Evolutionary conservation across 2,329 filamentous ascomycete genomes (phyloP).

Genomic region (Fonsecaea monophora): DNA sequence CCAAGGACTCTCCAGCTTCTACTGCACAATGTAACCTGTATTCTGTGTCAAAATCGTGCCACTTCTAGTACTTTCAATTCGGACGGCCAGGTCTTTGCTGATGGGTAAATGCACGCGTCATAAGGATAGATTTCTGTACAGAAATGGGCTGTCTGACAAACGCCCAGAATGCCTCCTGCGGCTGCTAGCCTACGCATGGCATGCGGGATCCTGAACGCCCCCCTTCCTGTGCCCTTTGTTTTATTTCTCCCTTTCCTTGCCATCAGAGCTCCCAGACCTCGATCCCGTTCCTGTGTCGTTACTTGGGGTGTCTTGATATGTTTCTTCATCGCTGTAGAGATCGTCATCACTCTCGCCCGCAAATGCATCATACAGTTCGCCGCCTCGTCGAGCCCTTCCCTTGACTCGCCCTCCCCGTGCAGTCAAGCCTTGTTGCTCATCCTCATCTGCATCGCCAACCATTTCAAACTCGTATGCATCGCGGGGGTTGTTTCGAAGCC

Average conservation of each 20-base stretch:
- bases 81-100: not conserved
- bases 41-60: not conserved
- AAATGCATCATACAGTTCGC: slow-evolving; percentile 97
- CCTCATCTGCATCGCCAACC: slow-evolving; percentile 78
- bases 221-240: slow-evolving; percentile 6
- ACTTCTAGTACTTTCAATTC: not conserved
- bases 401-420: slow-evolving; percentile 55
- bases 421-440: slow-evolving; percentile 55
- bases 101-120: slow-evolving; percentile 9
- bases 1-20: not conserved
- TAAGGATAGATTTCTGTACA: slow-evolving; percentile 21
- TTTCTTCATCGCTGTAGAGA: slow-evolving; percentile 56
- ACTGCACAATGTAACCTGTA: not conserved
- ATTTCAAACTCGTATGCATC: slow-evolving; percentile 95
- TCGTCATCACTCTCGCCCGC: slow-evolving; percentile 84
- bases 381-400: slow-evolving; percentile 67
- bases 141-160: slow-evolving; percentile 5
- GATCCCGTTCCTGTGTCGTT: slow-evolving; percentile 38
- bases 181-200: not conserved
- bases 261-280: slow-evolving; percentile 32
- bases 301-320: slow-evolving; percentile 41
- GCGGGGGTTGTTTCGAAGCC: slow-evolving; percentile 73
- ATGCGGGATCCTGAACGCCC: slow-evolving; percentile 8
- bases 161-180: slow-evolving; percentile 2
- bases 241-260: slow-evolving; percentile 31